Evolutionary conservation across 768 basidiomycete species (phyloP).

Genomic region (Lactarius hatsudake): DNA sequence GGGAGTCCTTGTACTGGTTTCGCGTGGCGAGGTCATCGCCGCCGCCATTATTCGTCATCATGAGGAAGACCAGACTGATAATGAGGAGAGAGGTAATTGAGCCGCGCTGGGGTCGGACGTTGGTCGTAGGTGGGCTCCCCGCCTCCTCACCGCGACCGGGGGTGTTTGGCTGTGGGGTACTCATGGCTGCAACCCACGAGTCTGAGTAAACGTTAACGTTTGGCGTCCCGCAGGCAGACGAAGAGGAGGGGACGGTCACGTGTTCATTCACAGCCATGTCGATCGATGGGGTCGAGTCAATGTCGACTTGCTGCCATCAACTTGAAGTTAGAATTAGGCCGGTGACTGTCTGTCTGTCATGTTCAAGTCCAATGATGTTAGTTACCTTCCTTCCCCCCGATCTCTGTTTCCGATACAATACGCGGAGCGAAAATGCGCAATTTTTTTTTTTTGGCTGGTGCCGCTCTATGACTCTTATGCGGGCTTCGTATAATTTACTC

Average conservation of each 20-base stretch:
- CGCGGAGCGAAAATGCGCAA: no score
- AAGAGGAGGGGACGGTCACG: neutral
- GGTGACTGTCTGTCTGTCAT: no score
- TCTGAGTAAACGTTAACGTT: neutral
- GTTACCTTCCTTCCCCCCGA: no score
- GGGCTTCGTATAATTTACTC: no score
- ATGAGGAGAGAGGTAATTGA: conserved; percentile 73
- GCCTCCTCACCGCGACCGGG: conserved; percentile 11
- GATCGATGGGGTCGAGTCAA: no score
- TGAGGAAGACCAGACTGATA: conserved; percentile 69
- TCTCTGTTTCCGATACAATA: no score
- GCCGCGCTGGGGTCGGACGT: conserved; percentile 44
- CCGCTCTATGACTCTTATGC: no score
- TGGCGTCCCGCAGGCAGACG: no score
- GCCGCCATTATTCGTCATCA: conserved; percentile 68
- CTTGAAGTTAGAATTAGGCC: no score
- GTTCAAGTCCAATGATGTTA: no score
- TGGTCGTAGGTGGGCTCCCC: neutral
- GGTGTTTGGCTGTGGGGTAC: neutral
- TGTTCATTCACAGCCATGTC: neutral
- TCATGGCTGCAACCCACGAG: conserved; percentile 5
- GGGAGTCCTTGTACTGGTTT: conserved; percentile 64
- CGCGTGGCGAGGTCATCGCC: conserved; percentile 63
- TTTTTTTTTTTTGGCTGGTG: no score
- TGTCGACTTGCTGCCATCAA: no score